A percentile compares a stretch with the other conserved stretches of the same genome.
phyloP scores from a whole-genome alignment of 139 green algal species.

The Picochlorum sp. region DNA sequence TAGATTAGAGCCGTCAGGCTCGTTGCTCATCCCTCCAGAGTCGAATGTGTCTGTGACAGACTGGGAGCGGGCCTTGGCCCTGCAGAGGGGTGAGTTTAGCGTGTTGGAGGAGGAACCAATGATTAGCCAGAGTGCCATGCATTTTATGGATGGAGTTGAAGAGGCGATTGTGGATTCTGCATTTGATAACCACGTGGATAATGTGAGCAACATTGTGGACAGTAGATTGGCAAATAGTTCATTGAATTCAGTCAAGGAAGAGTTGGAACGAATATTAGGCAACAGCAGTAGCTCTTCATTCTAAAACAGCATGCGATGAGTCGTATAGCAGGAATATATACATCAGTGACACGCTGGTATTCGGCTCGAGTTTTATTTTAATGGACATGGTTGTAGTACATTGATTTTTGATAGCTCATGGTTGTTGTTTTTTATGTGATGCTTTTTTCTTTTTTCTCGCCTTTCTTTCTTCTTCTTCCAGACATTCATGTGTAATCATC shows the following conservation, averaged over 20 bases:
- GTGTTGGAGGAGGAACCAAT: slow-evolving; percentile 34
- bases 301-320: no score
- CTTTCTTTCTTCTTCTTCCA: no score
- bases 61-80: slow-evolving; percentile 67
- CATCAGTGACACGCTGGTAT: no score
- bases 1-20: slow-evolving; percentile 59
- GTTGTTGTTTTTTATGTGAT: no score
- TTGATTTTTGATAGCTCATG: no score
- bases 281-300: slow-evolving; percentile 4
- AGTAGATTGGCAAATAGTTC: slow-evolving; percentile 5
- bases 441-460: no score
- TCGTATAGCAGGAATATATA: no score
- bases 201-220: not conserved
- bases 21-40: slow-evolving; percentile 67
- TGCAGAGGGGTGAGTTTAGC: slow-evolving; percentile 36
- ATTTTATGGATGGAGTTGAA: slow-evolving; percentile 1
- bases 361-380: no score
- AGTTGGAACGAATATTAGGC: slow-evolving; percentile 40
- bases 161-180: not conserved
- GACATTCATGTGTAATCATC: no score
- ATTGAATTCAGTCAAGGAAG: slow-evolving; percentile 30
- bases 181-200: not conserved
- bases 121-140: not conserved
- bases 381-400: no score
- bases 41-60: slow-evolving; percentile 72